These are phyloP conservation scores for Xylariales sp. DNA, from an alignment of 2,329 filamentous ascomycete species.

Conservation along the genomic window DNA sequence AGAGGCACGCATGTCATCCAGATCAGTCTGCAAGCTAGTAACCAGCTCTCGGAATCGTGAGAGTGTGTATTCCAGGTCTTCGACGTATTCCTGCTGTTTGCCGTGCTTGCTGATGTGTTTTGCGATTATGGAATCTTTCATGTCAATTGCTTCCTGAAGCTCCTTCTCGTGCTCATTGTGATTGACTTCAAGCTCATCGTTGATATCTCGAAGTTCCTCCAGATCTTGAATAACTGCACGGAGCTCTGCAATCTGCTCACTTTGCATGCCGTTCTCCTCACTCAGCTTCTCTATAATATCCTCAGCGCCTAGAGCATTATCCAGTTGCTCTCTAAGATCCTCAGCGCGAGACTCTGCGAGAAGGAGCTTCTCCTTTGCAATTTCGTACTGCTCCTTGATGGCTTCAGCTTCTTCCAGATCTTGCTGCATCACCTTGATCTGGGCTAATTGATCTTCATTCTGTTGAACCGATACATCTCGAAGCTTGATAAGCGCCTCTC, in stretches of 20 bases:
- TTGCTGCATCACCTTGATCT: constrained; percentile 69
- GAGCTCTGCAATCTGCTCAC: constrained; percentile 79
- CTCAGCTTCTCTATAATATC: constrained; percentile 92
- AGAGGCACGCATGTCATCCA: constrained; percentile 89
- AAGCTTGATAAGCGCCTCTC: constrained; percentile 78
- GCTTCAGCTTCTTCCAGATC: constrained; percentile 65
- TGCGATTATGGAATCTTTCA: constrained; percentile 77
- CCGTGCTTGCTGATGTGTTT: constrained; percentile 71
- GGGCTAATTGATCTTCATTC: constrained; percentile 71
- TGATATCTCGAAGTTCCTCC: constrained; percentile 85
- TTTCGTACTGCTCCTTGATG: constrained; percentile 65
- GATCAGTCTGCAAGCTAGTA: constrained; percentile 74
- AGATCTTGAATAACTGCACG: constrained; percentile 80
- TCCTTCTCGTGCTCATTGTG: constrained; percentile 92
- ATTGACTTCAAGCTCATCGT: constrained; percentile 90
- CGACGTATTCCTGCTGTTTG: constrained; percentile 74
- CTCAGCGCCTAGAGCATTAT: constrained; percentile 82
- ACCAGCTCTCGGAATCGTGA: constrained; percentile 87
- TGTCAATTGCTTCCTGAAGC: constrained; percentile 88
- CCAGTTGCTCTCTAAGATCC: constrained; percentile 85
- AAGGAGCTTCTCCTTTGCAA: constrained; percentile 67
- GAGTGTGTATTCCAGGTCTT: constrained; percentile 87
- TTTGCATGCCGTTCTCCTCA: constrained; percentile 78
- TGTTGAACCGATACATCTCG: constrained; percentile 84
- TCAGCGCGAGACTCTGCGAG: constrained; percentile 72